Base-by-base conservation (phyloP, 371 early-diverging fungal genomes). In the Mortierella sp. region DNA sequence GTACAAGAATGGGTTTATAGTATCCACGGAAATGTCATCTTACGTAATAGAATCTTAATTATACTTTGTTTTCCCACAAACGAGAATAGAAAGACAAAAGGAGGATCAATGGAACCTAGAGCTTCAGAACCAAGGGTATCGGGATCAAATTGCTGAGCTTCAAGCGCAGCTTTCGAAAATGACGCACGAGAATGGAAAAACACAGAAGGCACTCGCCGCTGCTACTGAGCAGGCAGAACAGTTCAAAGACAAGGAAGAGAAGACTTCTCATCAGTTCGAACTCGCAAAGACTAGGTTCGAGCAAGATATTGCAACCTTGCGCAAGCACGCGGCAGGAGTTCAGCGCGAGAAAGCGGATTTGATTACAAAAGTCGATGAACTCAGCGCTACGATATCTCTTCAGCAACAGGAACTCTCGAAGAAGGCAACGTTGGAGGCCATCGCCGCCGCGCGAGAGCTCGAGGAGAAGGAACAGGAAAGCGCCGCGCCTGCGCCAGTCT, bases 321-420 rank as follows among this genome's bases (percentile, higher is more conserved):
- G 94, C 22, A 90, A 90, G 24, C 90, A 88, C 62, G 69, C 85
- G 7, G 86, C 88, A 28, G 84, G 85, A 13, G 76, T 92, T 15
- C 92, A 93, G 74, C 89, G 92, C 41, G 94, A 94, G 50, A 93
- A 92, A 72, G 66, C 86, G 9, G 88, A 89, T 22, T 83, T 91
- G 10, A 32, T 84, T 5, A 89, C 89, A 61, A 86, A 89, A 32
- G 83, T 90, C 16, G 92, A 93, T 24, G 87, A 91, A n/a, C 83
- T 94, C 24, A 86, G 86, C 8, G 84, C 47, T 8, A 71, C 78
- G 52, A 55, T 73, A 50, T 52, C 58, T 5, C 58, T 50, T 6
- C 78, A 74, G 15, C 70, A 76, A 32, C 69, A 72, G 32, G 64
- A 71, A 21, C 66, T 80, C 15, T 60, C 72, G 61, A 76, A 73